Conservation (phyloP, 305 asterid species). For the Plantago coronopus region DNA sequence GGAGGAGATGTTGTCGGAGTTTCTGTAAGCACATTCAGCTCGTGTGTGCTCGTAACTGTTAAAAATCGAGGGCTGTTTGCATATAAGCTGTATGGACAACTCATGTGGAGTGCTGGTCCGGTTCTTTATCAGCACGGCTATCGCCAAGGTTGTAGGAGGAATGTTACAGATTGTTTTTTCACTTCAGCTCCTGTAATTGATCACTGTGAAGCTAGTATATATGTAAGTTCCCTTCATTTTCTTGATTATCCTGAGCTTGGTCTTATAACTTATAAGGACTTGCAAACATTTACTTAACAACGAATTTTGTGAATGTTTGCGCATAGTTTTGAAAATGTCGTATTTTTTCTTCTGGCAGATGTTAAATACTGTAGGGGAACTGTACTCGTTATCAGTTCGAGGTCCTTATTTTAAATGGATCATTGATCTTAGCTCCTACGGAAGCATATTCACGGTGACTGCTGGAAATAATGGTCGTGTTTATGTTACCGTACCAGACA, state of each 20-base stretch:
- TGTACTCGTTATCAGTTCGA: constrained; percentile 73
- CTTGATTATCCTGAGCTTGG: not conserved
- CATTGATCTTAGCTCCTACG: constrained; percentile 68
- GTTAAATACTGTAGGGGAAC: constrained; percentile 68
- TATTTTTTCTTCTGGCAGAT: constrained; percentile 44
- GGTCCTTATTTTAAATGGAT: constrained; percentile 86
- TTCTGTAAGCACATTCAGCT: constrained; percentile 63
- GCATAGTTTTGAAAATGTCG: constrained; percentile 5
- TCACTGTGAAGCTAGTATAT: constrained; percentile 90
- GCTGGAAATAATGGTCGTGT: constrained; percentile 80
- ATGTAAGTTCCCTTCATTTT: constrained; percentile 40
- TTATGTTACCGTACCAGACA: constrained; percentile 52
- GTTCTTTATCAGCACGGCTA: constrained; percentile 71
- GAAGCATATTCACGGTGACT: constrained; percentile 39
- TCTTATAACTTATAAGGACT: too few species aligned
- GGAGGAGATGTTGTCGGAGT: constrained; percentile 70
- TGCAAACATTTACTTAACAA: too few species aligned
- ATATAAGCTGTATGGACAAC: constrained; percentile 50
- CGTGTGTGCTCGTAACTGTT: constrained; percentile 57
- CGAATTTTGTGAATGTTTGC: not conserved
- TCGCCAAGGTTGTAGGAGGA: constrained; percentile 83
- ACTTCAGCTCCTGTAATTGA: constrained; percentile 73
- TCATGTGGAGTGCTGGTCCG: constrained; percentile 85
- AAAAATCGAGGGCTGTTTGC: constrained; percentile 72
- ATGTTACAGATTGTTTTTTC: constrained; percentile 59